These are phyloP conservation scores for Gyrodon lividus DNA, from an alignment of 768 basidiomycete genomes.

Conservation along the genomic window DNA sequence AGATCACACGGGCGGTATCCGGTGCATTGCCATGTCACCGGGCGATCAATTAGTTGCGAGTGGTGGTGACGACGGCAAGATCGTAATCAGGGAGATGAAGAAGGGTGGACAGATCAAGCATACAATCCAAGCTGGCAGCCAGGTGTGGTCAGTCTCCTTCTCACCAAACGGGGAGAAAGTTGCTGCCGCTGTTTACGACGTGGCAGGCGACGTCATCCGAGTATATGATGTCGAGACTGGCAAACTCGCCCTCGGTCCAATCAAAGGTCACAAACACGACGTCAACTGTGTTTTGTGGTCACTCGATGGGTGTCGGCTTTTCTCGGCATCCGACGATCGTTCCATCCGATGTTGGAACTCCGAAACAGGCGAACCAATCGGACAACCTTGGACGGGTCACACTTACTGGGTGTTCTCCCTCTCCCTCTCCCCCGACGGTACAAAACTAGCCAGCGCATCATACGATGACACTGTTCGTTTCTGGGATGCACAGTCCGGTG, in stretches of 20 bases:
- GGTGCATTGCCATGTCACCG: too few species aligned
- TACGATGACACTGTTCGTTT: slow-evolving; percentile 2
- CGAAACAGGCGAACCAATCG: neutral
- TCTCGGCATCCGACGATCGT: neutral
- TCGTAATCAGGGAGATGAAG: too few species aligned
- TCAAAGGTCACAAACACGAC: neutral
- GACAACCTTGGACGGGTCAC: neutral
- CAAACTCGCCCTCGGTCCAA: neutral
- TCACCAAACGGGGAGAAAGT: too few species aligned
- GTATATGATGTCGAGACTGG: neutral
- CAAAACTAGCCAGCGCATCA: slow-evolving; percentile 5
- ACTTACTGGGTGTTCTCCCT: neutral
- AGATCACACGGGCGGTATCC: too few species aligned
- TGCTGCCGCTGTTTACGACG: too few species aligned
- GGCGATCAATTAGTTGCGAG: too few species aligned
- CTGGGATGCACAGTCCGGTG: neutral
- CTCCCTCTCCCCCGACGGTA: neutral
- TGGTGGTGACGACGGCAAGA: too few species aligned
- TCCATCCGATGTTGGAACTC: neutral
- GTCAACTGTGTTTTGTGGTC: neutral
- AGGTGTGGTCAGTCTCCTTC: too few species aligned
- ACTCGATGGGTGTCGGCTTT: neutral
- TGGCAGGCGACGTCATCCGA: neutral
- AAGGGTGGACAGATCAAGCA: too few species aligned
- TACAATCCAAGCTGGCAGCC: too few species aligned